A percentile compares a stretch with the other conserved stretches of the same genome.
Conservation (phyloP, 371 early-diverging fungal species). For the Mortierella sp. region DNA sequence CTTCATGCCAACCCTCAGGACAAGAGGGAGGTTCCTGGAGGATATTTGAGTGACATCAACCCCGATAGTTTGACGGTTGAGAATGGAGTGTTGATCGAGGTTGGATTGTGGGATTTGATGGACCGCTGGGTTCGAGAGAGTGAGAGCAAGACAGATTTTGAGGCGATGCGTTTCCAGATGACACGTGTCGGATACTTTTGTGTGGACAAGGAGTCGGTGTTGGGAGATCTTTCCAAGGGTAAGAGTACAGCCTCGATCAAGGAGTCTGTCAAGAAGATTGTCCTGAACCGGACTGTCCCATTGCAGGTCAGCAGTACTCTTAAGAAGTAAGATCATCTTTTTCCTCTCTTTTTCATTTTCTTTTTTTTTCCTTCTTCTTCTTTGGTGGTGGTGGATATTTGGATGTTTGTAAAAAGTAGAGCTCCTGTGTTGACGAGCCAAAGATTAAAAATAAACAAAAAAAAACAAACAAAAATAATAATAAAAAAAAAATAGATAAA, state of each 20-base stretch:
- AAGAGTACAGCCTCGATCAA: constrained; percentile 48
- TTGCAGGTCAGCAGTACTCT: constrained; percentile 73
- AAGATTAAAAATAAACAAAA: too few species aligned
- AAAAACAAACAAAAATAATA: too few species aligned
- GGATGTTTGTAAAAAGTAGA: too few species aligned
- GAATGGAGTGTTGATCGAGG: constrained; percentile 84
- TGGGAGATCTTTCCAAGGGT: constrained; percentile 58
- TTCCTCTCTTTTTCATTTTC: too few species aligned
- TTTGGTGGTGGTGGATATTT: too few species aligned
- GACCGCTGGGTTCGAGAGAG: constrained; percentile 51
- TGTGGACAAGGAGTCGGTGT: constrained; percentile 88
- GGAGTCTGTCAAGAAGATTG: constrained; percentile 56
- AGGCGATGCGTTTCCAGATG: constrained; percentile 96
- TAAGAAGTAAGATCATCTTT: constrained; percentile 43
- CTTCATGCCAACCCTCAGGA: constrained; percentile 89
- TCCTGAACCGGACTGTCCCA: constrained; percentile 93
- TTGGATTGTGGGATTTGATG: constrained; percentile 79
- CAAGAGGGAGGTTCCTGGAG: constrained; percentile 83
- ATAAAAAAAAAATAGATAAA: too few species aligned
- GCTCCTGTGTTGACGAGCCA: too few species aligned
- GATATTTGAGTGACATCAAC: constrained; percentile 95
- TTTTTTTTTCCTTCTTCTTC: too few species aligned
- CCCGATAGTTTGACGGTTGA: constrained; percentile 77
- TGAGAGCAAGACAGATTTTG: constrained; percentile 54
- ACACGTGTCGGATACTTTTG: constrained; percentile 98